These are phyloP conservation scores for Carex scoparia DNA, from an alignment of 176 grass and related monocot genomes.

Conservation along the genomic window DNA sequence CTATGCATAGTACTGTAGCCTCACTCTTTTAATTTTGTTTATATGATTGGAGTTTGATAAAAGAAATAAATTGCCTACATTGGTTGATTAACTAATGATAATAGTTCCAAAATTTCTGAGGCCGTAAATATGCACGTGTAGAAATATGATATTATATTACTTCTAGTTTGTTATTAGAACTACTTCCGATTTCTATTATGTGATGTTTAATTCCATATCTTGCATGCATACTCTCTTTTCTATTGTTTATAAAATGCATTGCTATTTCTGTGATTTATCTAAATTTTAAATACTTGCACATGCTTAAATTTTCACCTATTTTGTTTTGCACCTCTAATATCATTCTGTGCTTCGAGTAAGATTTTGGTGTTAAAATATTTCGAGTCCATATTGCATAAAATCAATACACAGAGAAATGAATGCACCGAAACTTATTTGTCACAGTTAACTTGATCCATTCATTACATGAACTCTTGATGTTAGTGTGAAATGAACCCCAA, in stretches of 20 bases:
- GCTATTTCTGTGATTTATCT: neutral
- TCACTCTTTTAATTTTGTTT: neutral
- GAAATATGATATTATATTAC: neutral
- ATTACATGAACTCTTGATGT: too few species aligned
- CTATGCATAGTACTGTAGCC: too few species aligned
- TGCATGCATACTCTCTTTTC: neutral
- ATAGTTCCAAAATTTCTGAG: constrained; percentile 26
- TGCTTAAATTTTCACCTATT: too few species aligned
- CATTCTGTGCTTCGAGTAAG: neutral
- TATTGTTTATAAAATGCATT: neutral
- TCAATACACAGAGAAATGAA: too few species aligned
- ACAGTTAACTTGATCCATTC: too few species aligned
- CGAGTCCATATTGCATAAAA: neutral
- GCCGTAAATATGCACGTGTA: neutral
- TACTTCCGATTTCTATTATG: neutral
- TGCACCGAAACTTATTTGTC: too few species aligned
- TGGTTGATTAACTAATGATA: constrained; percentile 35
- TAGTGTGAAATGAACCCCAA: neutral
- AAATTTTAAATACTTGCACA: too few species aligned
- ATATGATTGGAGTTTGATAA: constrained; percentile 14
- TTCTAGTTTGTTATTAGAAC: neutral
- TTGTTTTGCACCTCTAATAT: too few species aligned
- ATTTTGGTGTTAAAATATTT: neutral
- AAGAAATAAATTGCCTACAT: constrained; percentile 42
- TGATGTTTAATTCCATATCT: neutral